A percentile compares a stretch with the other conserved stretches of the same genome.
Conservation (phyloP, 1,284 basidiomycete genomes). For the Chalciporus sp. region DNA sequence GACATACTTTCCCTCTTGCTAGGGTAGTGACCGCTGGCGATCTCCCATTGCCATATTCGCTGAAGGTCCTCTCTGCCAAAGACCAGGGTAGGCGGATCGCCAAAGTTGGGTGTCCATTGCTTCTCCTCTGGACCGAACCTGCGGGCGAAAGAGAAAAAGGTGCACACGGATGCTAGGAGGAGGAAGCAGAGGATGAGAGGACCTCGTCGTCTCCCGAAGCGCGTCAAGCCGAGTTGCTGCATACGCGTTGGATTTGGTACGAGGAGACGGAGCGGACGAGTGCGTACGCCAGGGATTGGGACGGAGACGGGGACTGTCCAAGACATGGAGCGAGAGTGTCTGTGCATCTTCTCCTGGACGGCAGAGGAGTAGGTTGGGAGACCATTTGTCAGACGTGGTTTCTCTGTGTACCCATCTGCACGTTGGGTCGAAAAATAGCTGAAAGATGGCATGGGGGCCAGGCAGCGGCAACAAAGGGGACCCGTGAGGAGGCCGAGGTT, state of each 20-base stretch:
- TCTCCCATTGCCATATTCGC: slow-evolving; percentile 93
- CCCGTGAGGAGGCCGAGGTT: slow-evolving; percentile 14
- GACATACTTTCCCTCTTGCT: slow-evolving; percentile 72
- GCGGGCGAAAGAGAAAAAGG: slow-evolving; percentile 60
- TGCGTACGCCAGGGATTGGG: slow-evolving; percentile 58
- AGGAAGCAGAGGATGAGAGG: slow-evolving; percentile 51
- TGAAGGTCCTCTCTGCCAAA: slow-evolving; percentile 77
- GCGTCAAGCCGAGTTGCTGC: slow-evolving; percentile 57
- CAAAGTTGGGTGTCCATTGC: slow-evolving; percentile 72
- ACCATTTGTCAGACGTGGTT: slow-evolving; percentile 45
- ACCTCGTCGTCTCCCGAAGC: slow-evolving; percentile 60
- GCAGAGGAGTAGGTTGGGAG: slow-evolving; percentile 65
- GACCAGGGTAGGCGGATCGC: slow-evolving; percentile 76
- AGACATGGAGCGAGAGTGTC: slow-evolving; percentile 46
- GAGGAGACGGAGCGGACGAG: slow-evolving; percentile 52
- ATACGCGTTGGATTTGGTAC: slow-evolving; percentile 68
- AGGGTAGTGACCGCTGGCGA: slow-evolving; percentile 89
- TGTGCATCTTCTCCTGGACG: slow-evolving; percentile 68
- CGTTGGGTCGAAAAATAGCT: slow-evolving; percentile 48
- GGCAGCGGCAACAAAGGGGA: slow-evolving; percentile 10
- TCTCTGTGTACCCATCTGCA: slow-evolving; percentile 48
- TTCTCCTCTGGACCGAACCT: slow-evolving; percentile 58
- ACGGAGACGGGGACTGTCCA: slow-evolving; percentile 65
- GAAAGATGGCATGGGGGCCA: slow-evolving; percentile 47
- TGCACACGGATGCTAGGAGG: slow-evolving; percentile 51